phyloP scores from a whole-genome alignment of 2,329 filamentous ascomycete species.

The Didymellaceae sp. region DNA sequence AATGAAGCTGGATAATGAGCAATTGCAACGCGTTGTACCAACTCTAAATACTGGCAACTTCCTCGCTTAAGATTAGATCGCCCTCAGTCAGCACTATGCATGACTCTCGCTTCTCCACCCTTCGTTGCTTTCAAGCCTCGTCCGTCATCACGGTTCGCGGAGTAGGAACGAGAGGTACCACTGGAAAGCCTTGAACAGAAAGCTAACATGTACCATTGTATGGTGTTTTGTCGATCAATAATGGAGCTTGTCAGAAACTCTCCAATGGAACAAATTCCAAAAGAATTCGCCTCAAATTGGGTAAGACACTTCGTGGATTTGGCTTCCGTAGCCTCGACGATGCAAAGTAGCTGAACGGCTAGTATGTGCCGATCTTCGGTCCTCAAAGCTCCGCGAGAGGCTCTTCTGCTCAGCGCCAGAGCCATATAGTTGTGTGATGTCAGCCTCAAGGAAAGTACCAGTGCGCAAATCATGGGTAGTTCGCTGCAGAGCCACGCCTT shows the following conservation, averaged over 20 bases:
- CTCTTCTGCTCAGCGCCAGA: not conserved
- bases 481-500: too few relatives aligned
- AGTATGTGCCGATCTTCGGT: slow-evolving; percentile 3
- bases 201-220: not conserved
- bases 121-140: not conserved
- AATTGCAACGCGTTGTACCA: not conserved
- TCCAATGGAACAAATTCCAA: not conserved
- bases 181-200: not conserved
- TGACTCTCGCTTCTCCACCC: not conserved
- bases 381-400: slow-evolving; percentile 4
- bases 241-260: not conserved
- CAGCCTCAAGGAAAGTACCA: not conserved
- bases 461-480: too few relatives aligned
- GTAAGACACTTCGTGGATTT: not conserved
- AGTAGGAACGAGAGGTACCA: not conserved
- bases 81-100: not conserved
- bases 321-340: slow-evolving; percentile 6
- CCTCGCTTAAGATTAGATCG: not conserved
- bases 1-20: not conserved
- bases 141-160: slow-evolving; percentile 5
- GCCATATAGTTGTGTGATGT: slow-evolving; percentile 7
- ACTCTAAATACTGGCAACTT: slow-evolving; percentile 1
- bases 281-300: not conserved
- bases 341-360: not conserved
- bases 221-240: slow-evolving; percentile 10